These are phyloP conservation scores for Lasiodiplodia hormozganensis DNA, from an alignment of 2,329 filamentous ascomycete species.

Conservation along the genomic window DNA sequence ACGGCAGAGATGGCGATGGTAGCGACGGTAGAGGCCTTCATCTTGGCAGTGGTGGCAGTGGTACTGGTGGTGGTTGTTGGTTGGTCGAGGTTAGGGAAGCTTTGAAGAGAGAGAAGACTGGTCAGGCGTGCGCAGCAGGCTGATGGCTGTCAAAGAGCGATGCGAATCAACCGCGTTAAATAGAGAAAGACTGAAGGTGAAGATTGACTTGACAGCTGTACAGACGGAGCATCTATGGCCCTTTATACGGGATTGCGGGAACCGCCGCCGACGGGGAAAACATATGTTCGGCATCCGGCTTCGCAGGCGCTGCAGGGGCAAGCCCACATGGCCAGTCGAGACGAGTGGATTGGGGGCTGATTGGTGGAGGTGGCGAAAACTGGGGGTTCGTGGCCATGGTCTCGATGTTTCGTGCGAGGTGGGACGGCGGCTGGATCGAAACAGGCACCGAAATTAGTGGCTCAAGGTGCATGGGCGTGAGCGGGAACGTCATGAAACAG, in stretches of 20 bases:
- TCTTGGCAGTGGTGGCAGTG: no score
- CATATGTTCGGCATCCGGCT: neutral
- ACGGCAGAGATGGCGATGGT: slow-evolving; percentile 39
- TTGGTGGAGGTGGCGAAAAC: neutral
- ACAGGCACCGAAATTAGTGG: slow-evolving; percentile 13
- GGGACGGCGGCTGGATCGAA: slow-evolving; percentile 15
- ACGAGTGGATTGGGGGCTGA: neutral
- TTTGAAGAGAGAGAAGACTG: slow-evolving; percentile 24
- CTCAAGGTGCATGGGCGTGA: neutral
- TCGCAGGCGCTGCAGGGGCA: neutral
- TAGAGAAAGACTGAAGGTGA: slow-evolving; percentile 26
- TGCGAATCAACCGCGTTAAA: slow-evolving; percentile 25
- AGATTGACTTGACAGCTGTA: neutral
- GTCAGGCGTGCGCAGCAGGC: slow-evolving; percentile 23
- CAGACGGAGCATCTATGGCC: neutral
- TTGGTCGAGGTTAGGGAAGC: slow-evolving; percentile 33
- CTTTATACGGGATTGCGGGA: slow-evolving; percentile 21
- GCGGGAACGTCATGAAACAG: neutral
- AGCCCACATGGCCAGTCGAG: neutral
- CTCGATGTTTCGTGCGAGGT: slow-evolving; percentile 4
- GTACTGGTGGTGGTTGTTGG: slow-evolving; percentile 29
- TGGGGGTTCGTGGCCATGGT: neutral
- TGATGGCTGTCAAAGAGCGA: slow-evolving; percentile 24
- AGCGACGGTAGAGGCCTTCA: slow-evolving; percentile 43
- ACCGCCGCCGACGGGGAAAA: slow-evolving; percentile 23